phyloP scores from a whole-genome alignment of 2,329 filamentous ascomycete genomes.

The Colletotrichum sp. region DNA sequence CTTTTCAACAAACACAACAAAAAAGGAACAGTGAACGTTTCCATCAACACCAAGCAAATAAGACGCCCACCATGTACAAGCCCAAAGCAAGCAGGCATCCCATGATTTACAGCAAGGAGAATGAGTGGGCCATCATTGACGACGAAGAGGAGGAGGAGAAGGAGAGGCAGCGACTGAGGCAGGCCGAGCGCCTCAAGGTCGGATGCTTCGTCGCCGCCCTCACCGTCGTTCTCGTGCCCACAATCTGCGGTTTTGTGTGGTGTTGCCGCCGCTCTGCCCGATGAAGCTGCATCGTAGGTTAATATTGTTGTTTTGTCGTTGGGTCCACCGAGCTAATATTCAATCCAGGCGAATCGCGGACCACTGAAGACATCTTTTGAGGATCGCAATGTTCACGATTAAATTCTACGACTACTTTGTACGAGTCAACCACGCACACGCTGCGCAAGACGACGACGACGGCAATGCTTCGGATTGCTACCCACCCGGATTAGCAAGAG shows the following conservation, averaged over 20 bases:
- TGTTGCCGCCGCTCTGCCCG: background rate
- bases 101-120: slow-evolving; percentile 15
- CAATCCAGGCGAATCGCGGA: background rate
- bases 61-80: background rate
- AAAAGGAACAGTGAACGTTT: background rate
- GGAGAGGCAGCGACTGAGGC: background rate
- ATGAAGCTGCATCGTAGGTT: background rate
- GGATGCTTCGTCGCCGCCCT: slow-evolving; percentile 1
- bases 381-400: background rate
- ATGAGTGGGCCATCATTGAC: slow-evolving; percentile 21
- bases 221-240: slow-evolving; percentile 10
- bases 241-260: slow-evolving; percentile 6
- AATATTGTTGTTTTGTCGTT: background rate
- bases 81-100: background rate
- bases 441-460: background rate
- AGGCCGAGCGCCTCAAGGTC: background rate
- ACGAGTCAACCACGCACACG: background rate
- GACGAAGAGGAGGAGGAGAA: slow-evolving; percentile 18
- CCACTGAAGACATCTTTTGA: background rate
- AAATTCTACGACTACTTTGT: background rate
- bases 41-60: background rate
- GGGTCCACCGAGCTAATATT: background rate
- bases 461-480: background rate
- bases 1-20: background rate
- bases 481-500: background rate